Percentiles rank a stretch among this genome's conserved stretches.
phyloP scores from a whole-genome alignment of 1,284 basidiomycete genomes.

The Meira miltonrushii region DNA sequence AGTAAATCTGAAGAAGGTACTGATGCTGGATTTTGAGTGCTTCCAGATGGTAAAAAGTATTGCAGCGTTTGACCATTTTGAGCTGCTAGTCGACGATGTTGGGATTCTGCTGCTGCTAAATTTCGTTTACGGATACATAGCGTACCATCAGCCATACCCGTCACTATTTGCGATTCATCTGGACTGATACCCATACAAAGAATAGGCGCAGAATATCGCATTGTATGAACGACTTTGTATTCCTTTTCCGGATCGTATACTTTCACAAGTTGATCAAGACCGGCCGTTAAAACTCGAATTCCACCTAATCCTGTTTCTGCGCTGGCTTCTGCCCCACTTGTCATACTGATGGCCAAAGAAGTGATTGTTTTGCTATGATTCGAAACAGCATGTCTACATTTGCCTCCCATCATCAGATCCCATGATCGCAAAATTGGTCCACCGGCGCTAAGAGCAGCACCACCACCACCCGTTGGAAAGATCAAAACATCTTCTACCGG shows the following conservation, averaged over 20 bases:
- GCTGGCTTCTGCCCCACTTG: slow-evolving; percentile 38
- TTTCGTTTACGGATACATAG: slow-evolving; percentile 61
- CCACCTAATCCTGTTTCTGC: slow-evolving; percentile 59
- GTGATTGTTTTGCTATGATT: slow-evolving; percentile 99
- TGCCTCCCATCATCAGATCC: slow-evolving; percentile 88
- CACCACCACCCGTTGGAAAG: slow-evolving; percentile 72
- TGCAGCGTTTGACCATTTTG: not conserved
- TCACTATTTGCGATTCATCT: slow-evolving; percentile 91
- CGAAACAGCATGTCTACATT: slow-evolving; percentile 53
- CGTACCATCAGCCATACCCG: slow-evolving; percentile 94
- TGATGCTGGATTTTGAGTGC: not conserved
- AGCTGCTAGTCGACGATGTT: slow-evolving; percentile 55
- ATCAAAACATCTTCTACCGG: slow-evolving; percentile 93
- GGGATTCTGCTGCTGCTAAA: slow-evolving; percentile 64
- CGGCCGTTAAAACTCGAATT: slow-evolving; percentile 77
- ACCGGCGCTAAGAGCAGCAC: slow-evolving; percentile 75
- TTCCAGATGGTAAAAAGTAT: not conserved
- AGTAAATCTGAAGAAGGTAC: no score
- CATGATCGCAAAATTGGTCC: slow-evolving; percentile 91
- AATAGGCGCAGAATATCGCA: slow-evolving; percentile 92
- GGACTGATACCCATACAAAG: slow-evolving; percentile 90
- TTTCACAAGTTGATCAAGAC: slow-evolving; percentile 95
- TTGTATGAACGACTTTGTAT: slow-evolving; percentile 84
- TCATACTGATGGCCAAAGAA: slow-evolving; percentile 57
- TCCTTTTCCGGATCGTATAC: slow-evolving; percentile 80